Percentiles rank a stretch among this genome's conserved stretches.
Conservation (phyloP, 148 eudicot genomes). For the Heliamphora exappendiculata region DNA sequence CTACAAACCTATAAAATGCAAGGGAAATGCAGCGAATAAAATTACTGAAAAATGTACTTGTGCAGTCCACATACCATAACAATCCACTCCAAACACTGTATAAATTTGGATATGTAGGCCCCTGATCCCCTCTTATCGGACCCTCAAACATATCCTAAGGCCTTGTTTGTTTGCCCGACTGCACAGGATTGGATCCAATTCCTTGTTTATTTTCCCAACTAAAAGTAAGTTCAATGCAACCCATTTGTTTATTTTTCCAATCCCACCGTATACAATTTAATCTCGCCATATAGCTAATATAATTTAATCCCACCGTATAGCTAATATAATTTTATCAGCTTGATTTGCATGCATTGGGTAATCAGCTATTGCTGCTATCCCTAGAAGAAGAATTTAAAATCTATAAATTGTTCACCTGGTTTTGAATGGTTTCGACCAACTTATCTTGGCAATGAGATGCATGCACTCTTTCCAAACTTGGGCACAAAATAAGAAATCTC, state of each 20-base stretch:
- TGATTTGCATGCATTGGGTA: neutral
- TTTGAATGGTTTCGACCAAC: slow-evolving; percentile 45
- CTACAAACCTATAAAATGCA: slow-evolving; percentile 42
- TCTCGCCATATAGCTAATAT: no score
- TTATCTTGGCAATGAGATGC: slow-evolving; percentile 57
- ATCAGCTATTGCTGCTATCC: neutral
- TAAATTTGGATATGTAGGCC: no score
- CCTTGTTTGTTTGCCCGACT: no score
- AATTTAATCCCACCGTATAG: no score
- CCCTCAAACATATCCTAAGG: no score
- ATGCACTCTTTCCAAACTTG: slow-evolving; percentile 64
- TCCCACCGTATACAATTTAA: no score
- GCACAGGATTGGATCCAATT: no score
- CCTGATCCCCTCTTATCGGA: no score
- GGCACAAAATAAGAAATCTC: slow-evolving; percentile 69
- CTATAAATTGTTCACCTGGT: slow-evolving; percentile 41
- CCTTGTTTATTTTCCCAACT: no score
- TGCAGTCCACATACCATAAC: no score
- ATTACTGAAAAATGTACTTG: neutral
- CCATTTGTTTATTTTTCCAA: neutral
- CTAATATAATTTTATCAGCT: neutral
- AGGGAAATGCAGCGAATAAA: neutral
- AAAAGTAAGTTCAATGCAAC: no score
- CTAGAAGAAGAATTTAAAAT: neutral
- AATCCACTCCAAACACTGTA: no score